phyloP scores from a whole-genome alignment of 2,329 filamentous ascomycete genomes.

The Pseudopithomyces maydicus region DNA sequence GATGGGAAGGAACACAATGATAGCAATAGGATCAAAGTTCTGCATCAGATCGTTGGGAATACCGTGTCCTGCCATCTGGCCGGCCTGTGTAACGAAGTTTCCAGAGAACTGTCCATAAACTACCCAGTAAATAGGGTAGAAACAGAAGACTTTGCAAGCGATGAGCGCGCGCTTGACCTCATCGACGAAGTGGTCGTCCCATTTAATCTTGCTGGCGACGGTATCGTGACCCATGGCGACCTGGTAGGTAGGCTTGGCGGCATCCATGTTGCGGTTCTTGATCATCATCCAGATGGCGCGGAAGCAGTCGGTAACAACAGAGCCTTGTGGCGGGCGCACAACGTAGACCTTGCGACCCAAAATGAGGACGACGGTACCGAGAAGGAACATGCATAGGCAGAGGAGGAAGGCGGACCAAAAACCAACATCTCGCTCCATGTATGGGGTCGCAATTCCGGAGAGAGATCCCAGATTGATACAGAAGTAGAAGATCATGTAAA shows the following conservation, averaged over 20 bases:
- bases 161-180: constrained; percentile 70
- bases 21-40: constrained; percentile 53
- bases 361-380: constrained; percentile 62
- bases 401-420: constrained; percentile 73
- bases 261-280: constrained; percentile 61
- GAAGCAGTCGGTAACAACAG: constrained; percentile 55
- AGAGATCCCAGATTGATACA: constrained; percentile 76
- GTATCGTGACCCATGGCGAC: constrained; percentile 54
- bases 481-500: constrained; percentile 70
- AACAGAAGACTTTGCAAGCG: constrained; percentile 71
- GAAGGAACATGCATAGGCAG: constrained; percentile 68
- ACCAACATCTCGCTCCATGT: constrained; percentile 71
- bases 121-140: constrained; percentile 55
- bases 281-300: constrained; percentile 64
- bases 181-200: constrained; percentile 74
- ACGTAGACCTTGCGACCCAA: constrained; percentile 45
- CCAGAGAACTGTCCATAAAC: constrained; percentile 49
- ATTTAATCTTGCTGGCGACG: constrained; percentile 49
- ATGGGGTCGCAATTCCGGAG: constrained; percentile 70
- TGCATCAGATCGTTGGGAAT: constrained; percentile 57
- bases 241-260: constrained; percentile 70
- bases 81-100: constrained; percentile 54
- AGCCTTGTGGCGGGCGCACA: constrained; percentile 46
- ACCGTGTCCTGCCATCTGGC: constrained; percentile 50
- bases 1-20: constrained; percentile 54